Evolutionary conservation across 257 asterid species (phyloP).

Genomic region (Nemophila menziesii): DNA sequence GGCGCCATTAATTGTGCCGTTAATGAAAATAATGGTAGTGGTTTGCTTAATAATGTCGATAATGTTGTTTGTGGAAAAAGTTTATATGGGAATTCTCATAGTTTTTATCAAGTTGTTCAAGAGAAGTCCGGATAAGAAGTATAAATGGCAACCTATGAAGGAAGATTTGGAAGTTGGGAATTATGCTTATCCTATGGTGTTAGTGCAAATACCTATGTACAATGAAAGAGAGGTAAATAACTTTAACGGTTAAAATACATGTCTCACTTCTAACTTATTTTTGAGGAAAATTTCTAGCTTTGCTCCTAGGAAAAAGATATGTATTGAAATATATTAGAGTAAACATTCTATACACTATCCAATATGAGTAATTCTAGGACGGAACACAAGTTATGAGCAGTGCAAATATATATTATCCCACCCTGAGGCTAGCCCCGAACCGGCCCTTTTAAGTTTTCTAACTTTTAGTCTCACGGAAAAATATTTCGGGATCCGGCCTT

Average conservation of each 20-base stretch:
- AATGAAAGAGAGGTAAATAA: slow-evolving; percentile 27
- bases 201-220: slow-evolving; percentile 30
- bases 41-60: slow-evolving; percentile 21
- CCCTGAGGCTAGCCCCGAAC: no score
- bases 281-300: neutral
- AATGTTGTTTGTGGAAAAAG: slow-evolving; percentile 22
- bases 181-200: slow-evolving; percentile 19
- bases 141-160: slow-evolving; percentile 24
- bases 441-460: no score
- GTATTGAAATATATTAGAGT: neutral
- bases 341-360: no score
- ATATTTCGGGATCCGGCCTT: no score
- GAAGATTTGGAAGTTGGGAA: slow-evolving; percentile 23
- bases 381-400: no score
- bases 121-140: slow-evolving; percentile 18
- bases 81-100: slow-evolving; percentile 24
- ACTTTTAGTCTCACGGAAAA: neutral
- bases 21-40: slow-evolving; percentile 8
- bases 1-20: slow-evolving; percentile 17
- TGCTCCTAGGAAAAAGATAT: neutral
- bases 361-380: no score
- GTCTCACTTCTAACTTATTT: no score
- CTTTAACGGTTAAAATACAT: no score
- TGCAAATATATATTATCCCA: no score
- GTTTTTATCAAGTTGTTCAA: slow-evolving; percentile 13